phyloP scores from a whole-genome alignment of 805 yeast genomes.

The Candida berthetii region DNA sequence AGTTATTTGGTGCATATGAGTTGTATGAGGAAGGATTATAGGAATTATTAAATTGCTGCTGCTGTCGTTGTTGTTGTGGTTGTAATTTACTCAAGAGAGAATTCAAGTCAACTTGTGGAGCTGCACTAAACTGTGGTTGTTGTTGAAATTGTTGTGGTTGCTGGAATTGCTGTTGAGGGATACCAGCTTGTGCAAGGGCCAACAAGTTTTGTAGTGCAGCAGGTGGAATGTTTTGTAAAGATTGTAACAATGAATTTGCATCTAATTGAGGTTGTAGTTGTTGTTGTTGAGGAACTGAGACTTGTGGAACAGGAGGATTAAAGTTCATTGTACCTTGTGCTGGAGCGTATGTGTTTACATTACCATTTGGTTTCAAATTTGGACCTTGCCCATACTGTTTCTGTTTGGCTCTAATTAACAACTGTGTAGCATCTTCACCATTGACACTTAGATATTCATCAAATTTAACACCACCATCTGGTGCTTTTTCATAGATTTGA shows the following conservation, averaged over 20 bases:
- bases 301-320: background rate
- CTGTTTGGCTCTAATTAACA: conserved; percentile 39
- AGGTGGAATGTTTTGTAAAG: conserved; percentile 7
- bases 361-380: background rate
- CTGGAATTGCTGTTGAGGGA: conserved; percentile 5
- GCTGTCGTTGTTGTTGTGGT: conserved; percentile 11
- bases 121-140: conserved; percentile 12
- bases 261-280: conserved; percentile 4
- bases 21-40: background rate
- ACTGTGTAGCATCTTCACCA: conserved; percentile 56
- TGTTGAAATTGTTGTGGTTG: conserved; percentile 15
- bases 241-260: conserved; percentile 3
- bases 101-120: conserved; percentile 10
- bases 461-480: conserved; percentile 70
- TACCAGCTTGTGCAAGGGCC: conserved; percentile 4
- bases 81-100: conserved; percentile 9
- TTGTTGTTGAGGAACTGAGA: conserved; percentile 1
- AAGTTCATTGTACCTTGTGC: conserved; percentile 3
- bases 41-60: conserved; percentile 8
- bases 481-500: conserved; percentile 63
- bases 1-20: background rate
- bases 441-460: conserved; percentile 78
- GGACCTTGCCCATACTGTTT: conserved; percentile 9
- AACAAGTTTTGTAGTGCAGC: conserved; percentile 8
- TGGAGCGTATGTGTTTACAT: conserved; percentile 5